Evolutionary conservation across 2,329 filamentous ascomycete genomes (phyloP).

Genomic region (Microdochium trichocladiopsis): DNA sequence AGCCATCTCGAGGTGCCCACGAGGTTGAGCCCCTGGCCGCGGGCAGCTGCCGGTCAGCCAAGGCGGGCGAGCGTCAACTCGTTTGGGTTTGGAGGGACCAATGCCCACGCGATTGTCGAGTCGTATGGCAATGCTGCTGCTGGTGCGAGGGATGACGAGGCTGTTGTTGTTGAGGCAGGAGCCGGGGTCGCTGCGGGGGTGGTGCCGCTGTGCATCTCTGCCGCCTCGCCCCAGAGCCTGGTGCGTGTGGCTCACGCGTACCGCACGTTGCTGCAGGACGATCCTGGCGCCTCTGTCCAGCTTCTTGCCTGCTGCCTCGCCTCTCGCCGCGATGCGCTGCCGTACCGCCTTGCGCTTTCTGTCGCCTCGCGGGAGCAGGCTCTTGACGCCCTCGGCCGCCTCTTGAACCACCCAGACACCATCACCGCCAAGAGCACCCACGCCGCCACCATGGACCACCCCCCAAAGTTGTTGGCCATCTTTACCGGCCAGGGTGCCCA

Average conservation of each 20-base stretch:
- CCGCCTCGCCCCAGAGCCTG: neutral
- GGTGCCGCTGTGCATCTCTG: neutral
- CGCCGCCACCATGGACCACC: constrained; percentile 3
- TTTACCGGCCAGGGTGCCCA: constrained; percentile 20
- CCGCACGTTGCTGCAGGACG: neutral
- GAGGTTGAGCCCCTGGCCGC: constrained; percentile 8
- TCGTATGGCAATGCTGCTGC: constrained; percentile 1
- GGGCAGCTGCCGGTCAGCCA: neutral
- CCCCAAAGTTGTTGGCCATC: constrained; percentile 8
- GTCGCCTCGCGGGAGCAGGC: constrained; percentile 8
- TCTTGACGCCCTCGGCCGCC: constrained; percentile 7
- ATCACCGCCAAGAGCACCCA: constrained; percentile 1
- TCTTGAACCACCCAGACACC: constrained; percentile 2
- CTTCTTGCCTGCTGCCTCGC: neutral
- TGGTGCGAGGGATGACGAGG: neutral
- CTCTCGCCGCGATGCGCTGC: neutral
- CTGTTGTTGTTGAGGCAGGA: neutral
- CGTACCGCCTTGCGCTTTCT: neutral
- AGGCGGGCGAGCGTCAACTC: constrained; percentile 11
- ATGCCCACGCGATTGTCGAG: constrained; percentile 15
- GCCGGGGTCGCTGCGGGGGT: constrained; percentile 1
- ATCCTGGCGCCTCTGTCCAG: neutral
- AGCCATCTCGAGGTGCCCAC: constrained; percentile 8
- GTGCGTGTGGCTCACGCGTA: neutral
- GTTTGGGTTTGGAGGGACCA: constrained; percentile 17